Evolutionary conservation across 768 basidiomycete genomes (phyloP).

Genomic region (Tephrocybe sp.): DNA sequence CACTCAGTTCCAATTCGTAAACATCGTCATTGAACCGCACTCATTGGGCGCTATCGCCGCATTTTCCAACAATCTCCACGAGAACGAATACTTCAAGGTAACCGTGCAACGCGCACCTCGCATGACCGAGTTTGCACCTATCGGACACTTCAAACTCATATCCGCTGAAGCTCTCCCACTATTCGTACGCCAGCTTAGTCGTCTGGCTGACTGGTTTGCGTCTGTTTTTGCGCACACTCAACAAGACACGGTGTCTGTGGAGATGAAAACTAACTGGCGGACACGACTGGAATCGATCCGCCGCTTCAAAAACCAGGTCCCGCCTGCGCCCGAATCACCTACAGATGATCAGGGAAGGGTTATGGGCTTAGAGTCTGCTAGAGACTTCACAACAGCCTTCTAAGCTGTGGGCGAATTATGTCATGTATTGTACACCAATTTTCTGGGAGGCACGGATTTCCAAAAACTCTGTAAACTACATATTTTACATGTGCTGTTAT

Average conservation of each 20-base stretch:
- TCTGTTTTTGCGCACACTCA: slow-evolving; percentile 78
- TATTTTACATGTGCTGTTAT: slow-evolving; percentile 19
- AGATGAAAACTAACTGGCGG: slow-evolving; percentile 90
- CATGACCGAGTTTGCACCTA: slow-evolving; percentile 92
- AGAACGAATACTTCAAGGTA: slow-evolving; percentile 96
- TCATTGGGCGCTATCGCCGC: slow-evolving; percentile 82
- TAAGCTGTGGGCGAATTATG: slow-evolving; percentile 21
- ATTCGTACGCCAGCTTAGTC: slow-evolving; percentile 85
- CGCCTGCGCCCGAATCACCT: slow-evolving; percentile 22
- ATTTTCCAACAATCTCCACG: slow-evolving; percentile 79
- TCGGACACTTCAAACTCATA: slow-evolving; percentile 93
- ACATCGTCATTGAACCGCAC: slow-evolving; percentile 95
- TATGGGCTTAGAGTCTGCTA: slow-evolving; percentile 50
- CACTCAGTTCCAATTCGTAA: slow-evolving; percentile 96
- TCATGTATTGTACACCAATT: too few relatives aligned
- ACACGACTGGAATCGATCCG: slow-evolving; percentile 77
- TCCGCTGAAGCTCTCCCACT: slow-evolving; percentile 84
- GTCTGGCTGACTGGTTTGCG: slow-evolving; percentile 89
- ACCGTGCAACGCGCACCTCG: slow-evolving; percentile 84
- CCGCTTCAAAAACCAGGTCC: slow-evolving; percentile 54
- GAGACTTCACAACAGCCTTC: slow-evolving; percentile 60
- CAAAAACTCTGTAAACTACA: too few relatives aligned
- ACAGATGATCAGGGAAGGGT: slow-evolving; percentile 39
- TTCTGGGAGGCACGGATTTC: too few relatives aligned
- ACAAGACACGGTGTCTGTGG: slow-evolving; percentile 65